phyloP scores from a whole-genome alignment of 2,329 filamentous ascomycete species.

The Neocatenulostroma microsporum region DNA sequence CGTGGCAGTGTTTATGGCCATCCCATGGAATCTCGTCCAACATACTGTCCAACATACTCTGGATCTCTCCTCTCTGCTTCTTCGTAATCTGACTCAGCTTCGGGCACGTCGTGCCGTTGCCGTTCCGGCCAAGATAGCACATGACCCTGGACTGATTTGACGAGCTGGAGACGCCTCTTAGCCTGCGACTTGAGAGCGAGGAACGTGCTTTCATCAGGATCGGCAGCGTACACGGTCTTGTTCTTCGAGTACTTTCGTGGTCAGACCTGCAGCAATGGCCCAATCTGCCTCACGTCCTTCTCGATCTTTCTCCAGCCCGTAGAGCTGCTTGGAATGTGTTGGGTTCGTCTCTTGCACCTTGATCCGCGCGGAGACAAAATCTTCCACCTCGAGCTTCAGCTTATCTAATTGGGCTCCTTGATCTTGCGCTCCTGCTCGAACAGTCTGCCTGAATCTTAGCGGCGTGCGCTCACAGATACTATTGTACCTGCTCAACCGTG shows the following conservation, averaged over 20 bases:
- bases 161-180: neutral
- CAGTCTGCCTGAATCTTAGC: neutral
- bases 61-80: too few species aligned
- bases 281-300: slow-evolving; percentile 2
- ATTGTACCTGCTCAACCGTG: too few species aligned
- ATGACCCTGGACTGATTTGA: slow-evolving; percentile 1
- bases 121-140: too few species aligned
- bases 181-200: slow-evolving; percentile 3
- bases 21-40: too few species aligned
- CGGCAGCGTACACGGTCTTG: neutral
- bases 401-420: too few species aligned
- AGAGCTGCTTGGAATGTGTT: neutral
- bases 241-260: slow-evolving; percentile 1
- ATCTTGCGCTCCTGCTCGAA: slow-evolving; percentile 9
- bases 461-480: neutral
- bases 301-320: neutral
- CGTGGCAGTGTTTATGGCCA: too few species aligned
- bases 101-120: too few species aligned
- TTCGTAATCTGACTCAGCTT: too few species aligned
- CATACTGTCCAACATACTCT: too few species aligned
- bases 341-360: neutral
- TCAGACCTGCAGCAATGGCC: neutral
- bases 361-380: too few species aligned
- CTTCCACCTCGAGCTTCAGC: neutral
- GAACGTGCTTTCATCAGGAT: neutral